phyloP scores from a whole-genome alignment of 352 stramenopile species.

The Phytophthora megakarya region DNA sequence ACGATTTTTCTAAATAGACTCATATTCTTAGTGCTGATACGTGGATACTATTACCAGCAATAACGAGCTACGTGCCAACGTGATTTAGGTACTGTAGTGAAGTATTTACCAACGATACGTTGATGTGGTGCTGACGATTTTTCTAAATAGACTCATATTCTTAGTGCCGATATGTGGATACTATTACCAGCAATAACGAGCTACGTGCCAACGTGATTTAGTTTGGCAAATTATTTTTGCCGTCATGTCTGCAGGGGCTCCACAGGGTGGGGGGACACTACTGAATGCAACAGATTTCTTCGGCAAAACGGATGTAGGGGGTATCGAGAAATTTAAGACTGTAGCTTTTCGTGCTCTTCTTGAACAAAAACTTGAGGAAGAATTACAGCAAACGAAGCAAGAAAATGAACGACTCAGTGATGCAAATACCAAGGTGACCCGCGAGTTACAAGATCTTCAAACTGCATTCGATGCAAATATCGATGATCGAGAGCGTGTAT shows the following conservation, averaged over 20 bases:
- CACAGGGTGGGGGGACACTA: conserved; percentile 4
- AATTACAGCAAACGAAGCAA: conserved; percentile 46
- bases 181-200: neutral
- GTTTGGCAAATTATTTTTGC: neutral
- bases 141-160: conserved; percentile 12
- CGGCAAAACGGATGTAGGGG: conserved; percentile 49
- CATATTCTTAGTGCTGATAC: conserved; percentile 24
- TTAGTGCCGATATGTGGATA: conserved; percentile 3
- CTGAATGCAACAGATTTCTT: conserved; percentile 60
- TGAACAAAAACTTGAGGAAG: conserved; percentile 69
- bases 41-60: too few relatives aligned
- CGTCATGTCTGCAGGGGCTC: conserved; percentile 20
- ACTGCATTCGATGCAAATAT: conserved; percentile 55
- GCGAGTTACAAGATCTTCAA: conserved; percentile 50
- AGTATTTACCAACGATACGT: too few relatives aligned
- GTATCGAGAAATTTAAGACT: conserved; percentile 68
- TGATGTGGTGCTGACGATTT: too few relatives aligned
- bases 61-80: neutral
- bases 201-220: neutral
- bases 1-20: neutral
- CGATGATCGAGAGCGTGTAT: conserved; percentile 66
- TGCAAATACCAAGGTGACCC: conserved; percentile 38
- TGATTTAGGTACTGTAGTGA: too few relatives aligned
- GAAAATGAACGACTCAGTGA: conserved; percentile 49
- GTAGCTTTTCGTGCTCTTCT: conserved; percentile 66